Conservation (phyloP, 495 filamentous ascomycete genomes). For the Mycothermus thermophilus region DNA sequence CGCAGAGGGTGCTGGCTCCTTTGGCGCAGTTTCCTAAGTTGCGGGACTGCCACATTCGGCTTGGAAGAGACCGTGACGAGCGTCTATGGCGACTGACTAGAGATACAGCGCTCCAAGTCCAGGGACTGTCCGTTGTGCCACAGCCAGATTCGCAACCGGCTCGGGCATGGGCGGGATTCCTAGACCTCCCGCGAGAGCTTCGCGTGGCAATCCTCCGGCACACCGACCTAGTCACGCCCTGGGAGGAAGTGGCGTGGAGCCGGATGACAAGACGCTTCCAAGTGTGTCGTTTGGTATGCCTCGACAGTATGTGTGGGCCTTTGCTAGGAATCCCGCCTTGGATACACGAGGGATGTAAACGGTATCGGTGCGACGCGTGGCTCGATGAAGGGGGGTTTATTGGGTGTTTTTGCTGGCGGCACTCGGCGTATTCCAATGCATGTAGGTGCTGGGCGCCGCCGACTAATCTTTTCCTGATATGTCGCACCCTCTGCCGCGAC, state of each 20-base stretch:
- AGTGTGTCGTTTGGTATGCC: not conserved
- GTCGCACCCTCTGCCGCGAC: not conserved
- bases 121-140: not conserved
- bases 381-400: not conserved
- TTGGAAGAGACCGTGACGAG: not conserved
- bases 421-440: conserved; percentile 1
- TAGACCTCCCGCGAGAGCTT: conserved; percentile 2
- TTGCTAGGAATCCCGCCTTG: not conserved
- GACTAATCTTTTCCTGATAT: conserved; percentile 3
- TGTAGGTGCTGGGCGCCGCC: conserved; percentile 6
- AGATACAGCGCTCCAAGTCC: not conserved
- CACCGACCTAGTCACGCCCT: conserved; percentile 7
- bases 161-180: not conserved
- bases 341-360: not conserved
- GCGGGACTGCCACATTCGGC: conserved; percentile 1
- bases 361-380: not conserved
- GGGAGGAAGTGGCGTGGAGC: conserved; percentile 5
- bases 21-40: not conserved
- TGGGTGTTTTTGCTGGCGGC: conserved; percentile 6
- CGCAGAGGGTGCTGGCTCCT: not conserved
- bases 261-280: not conserved
- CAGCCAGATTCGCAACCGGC: not conserved
- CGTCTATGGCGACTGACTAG: not conserved
- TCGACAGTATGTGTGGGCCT: not conserved
- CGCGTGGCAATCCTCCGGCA: conserved; percentile 3